phyloP scores from a whole-genome alignment of 108 stramenopile species.

The Cyclostephanos tholiformis region DNA sequence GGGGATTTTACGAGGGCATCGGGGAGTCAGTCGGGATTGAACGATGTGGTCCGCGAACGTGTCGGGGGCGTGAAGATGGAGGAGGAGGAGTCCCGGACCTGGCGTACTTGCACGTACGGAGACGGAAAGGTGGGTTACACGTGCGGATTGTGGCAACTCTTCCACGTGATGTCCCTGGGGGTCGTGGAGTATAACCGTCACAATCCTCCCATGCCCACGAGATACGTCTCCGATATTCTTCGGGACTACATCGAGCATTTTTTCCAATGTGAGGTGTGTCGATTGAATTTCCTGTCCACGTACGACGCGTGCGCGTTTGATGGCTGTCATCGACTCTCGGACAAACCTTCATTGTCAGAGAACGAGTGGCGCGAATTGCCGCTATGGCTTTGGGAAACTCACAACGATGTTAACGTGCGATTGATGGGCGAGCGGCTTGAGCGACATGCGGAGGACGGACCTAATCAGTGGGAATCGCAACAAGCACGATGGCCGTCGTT shows the following conservation, averaged over 20 bases:
- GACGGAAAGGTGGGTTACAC: slow-evolving; percentile 70
- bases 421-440: slow-evolving; percentile 59
- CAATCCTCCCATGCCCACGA: slow-evolving; percentile 28
- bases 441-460: slow-evolving; percentile 10
- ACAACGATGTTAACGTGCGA: slow-evolving; percentile 78
- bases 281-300: slow-evolving; percentile 66
- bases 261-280: slow-evolving; percentile 85
- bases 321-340: slow-evolving; percentile 71
- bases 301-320: slow-evolving; percentile 74
- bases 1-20: slow-evolving; percentile 52
- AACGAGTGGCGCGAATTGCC: slow-evolving; percentile 71
- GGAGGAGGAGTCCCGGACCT: slow-evolving; percentile 10
- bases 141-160: slow-evolving; percentile 86
- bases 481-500: slow-evolving; percentile 47
- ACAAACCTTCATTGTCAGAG: slow-evolving; percentile 38
- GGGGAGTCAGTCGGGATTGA: slow-evolving; percentile 45
- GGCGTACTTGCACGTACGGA: slow-evolving; percentile 48
- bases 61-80: neutral
- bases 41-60: slow-evolving; percentile 35
- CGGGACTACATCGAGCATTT: slow-evolving; percentile 65
- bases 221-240: slow-evolving; percentile 36
- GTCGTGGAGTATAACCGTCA: slow-evolving; percentile 75
- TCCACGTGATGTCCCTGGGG: slow-evolving; percentile 81
- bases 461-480: slow-evolving; percentile 37
- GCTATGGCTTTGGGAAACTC: slow-evolving; percentile 77